A percentile compares a stretch with the other conserved stretches of the same genome.
phyloP scores from a whole-genome alignment of 805 yeast species.

The Gaillardinia entomophila region DNA sequence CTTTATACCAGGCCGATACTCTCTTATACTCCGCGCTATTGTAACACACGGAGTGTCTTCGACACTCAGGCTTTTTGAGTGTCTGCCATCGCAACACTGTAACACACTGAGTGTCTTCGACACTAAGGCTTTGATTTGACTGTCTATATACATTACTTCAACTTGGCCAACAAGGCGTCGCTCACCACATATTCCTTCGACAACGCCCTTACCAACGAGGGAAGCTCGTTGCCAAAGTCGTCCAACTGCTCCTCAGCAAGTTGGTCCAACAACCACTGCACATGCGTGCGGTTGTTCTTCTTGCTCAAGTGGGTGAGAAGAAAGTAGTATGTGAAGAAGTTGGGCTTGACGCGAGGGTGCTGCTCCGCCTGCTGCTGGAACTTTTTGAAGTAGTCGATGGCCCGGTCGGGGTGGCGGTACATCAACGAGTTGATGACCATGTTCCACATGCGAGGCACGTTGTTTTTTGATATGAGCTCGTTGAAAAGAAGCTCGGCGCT shows the following conservation, averaged over 20 bases:
- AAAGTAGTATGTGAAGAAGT: conserved; percentile 45
- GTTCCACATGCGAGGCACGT: conserved; percentile 37
- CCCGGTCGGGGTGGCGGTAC: conserved; percentile 28
- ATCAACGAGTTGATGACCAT: conserved; percentile 29
- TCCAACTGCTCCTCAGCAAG: conserved; percentile 21
- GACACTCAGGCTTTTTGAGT: too few species aligned
- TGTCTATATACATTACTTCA: too few species aligned
- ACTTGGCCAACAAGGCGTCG: background rate
- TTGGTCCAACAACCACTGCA: conserved; percentile 34
- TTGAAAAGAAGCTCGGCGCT: conserved; percentile 27
- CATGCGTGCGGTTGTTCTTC: conserved; percentile 21
- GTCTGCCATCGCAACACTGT: too few species aligned
- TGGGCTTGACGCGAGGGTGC: conserved; percentile 28
- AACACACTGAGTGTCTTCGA: too few species aligned
- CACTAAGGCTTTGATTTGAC: too few species aligned
- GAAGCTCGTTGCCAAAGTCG: conserved; percentile 36
- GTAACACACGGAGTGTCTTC: too few species aligned
- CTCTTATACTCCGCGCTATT: too few species aligned
- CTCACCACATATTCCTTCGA: conserved; percentile 6
- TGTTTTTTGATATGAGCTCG: conserved; percentile 26
- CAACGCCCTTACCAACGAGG: conserved; percentile 22
- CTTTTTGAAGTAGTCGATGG: conserved; percentile 34
- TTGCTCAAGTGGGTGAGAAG: conserved; percentile 34
- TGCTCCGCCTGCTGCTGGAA: conserved; percentile 19
- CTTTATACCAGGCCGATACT: too few species aligned